Conservation (phyloP, 2,329 filamentous ascomycete genomes). For the Magnaporthiopsis incrustans region DNA sequence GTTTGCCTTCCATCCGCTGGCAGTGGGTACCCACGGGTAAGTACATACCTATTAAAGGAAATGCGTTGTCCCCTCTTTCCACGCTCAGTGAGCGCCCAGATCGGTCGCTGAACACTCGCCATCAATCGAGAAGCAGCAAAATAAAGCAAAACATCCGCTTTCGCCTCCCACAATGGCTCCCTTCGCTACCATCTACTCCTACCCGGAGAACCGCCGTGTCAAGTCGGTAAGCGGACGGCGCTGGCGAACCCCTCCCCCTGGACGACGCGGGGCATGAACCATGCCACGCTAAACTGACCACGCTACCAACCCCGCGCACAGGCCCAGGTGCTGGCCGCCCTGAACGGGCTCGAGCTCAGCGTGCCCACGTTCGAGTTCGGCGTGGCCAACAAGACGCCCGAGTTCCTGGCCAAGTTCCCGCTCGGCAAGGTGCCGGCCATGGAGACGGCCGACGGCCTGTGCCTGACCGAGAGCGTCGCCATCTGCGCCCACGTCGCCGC, state of each 20-base stretch:
- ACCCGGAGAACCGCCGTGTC: slow-evolving; percentile 28
- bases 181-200: slow-evolving; percentile 30
- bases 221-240: slow-evolving; percentile 21
- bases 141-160: no score
- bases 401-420: slow-evolving; percentile 42
- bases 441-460: slow-evolving; percentile 37
- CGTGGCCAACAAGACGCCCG: slow-evolving; percentile 33
- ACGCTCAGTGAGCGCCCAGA: background rate
- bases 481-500: slow-evolving; percentile 39
- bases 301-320: slow-evolving; percentile 10
- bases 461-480: slow-evolving; percentile 35
- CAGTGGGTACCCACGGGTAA: background rate
- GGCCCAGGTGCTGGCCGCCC: slow-evolving; percentile 25
- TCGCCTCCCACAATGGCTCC: slow-evolving; percentile 25
- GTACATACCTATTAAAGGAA: background rate
- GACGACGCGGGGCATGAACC: no score
- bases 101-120: background rate
- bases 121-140: no score
- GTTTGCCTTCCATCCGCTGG: no score
- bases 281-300: background rate
- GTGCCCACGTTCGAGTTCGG: slow-evolving; percentile 30
- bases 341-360: slow-evolving; percentile 31
- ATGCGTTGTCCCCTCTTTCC: no score
- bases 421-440: slow-evolving; percentile 43
- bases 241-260: background rate